A percentile compares a stretch with the other conserved stretches of the same genome.
phyloP scores from a whole-genome alignment of 2,329 filamentous ascomycete genomes.

The Colletotrichum spinosum region DNA sequence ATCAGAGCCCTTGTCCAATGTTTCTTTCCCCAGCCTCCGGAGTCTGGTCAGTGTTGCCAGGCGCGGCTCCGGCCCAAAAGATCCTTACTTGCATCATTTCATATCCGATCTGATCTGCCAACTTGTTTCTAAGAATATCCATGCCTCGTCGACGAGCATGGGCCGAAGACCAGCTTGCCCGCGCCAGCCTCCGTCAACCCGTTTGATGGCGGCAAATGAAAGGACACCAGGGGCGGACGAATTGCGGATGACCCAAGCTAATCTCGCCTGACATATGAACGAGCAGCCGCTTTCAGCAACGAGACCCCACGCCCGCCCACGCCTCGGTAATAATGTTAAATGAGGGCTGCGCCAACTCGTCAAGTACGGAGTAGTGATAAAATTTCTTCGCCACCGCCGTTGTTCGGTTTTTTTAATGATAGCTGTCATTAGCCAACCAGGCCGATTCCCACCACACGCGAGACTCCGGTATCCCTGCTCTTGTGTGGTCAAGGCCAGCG shows the following conservation, averaged over 20 bases:
- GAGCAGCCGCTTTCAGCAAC: constrained; percentile 26
- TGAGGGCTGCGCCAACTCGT: constrained; percentile 24
- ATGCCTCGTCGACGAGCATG: not conserved
- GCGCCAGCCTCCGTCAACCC: constrained; percentile 21
- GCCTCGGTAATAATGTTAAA: constrained; percentile 35
- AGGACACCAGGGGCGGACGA: constrained; percentile 20
- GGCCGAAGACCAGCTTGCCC: not conserved
- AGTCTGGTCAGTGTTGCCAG: constrained; percentile 24
- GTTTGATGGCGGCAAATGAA: constrained; percentile 25
- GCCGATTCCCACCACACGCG: not conserved
- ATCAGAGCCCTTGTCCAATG: constrained; percentile 25
- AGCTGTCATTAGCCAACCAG: constrained; percentile 25
- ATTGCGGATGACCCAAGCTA: constrained; percentile 36
- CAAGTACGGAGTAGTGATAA: not conserved
- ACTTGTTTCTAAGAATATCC: constrained; percentile 37
- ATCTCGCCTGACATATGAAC: constrained; percentile 36
- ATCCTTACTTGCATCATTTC: constrained; percentile 36
- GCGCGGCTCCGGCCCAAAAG: constrained; percentile 36
- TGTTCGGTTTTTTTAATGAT: constrained; percentile 28
- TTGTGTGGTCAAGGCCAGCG: constrained; percentile 2
- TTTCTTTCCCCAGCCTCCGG: constrained; percentile 38
- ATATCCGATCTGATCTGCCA: constrained; percentile 39
- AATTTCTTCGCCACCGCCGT: constrained; percentile 16
- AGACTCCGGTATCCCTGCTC: constrained; percentile 26
- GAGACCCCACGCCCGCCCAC: constrained; percentile 31